phyloP scores from a whole-genome alignment of 2,329 filamentous ascomycete genomes.

The Epichloe amarillans region DNA sequence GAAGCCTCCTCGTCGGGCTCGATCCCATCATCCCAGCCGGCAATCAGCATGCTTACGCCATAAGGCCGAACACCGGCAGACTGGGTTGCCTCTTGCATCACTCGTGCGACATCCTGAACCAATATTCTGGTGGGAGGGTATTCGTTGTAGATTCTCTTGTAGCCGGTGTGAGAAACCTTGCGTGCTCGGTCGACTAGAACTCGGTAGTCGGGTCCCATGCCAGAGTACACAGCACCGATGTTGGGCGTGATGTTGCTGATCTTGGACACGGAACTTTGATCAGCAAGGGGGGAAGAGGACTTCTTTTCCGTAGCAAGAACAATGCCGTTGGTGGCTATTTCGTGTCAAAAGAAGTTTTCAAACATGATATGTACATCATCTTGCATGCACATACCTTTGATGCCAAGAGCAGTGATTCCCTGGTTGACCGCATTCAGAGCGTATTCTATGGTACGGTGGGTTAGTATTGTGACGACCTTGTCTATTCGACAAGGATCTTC shows the following conservation, averaged over 20 bases:
- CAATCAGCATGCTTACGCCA: slow-evolving; percentile 87
- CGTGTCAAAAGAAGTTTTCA: slow-evolving; percentile 7
- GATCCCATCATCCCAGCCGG: slow-evolving; percentile 95
- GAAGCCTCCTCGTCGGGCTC: slow-evolving; percentile 63
- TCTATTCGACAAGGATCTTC: too few species aligned
- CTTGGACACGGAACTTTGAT: slow-evolving; percentile 88
- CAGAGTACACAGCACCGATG: slow-evolving; percentile 99
- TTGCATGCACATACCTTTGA: slow-evolving; percentile 59
- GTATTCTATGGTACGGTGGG: slow-evolving; percentile 58
- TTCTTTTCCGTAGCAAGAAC: slow-evolving; percentile 99
- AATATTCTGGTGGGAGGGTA: slow-evolving; percentile 99
- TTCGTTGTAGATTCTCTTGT: slow-evolving; percentile 99
- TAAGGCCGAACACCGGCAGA: slow-evolving; percentile 95
- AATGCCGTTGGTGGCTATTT: slow-evolving; percentile 86
- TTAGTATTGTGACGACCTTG: neutral
- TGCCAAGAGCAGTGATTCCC: slow-evolving; percentile 93
- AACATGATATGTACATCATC: neutral
- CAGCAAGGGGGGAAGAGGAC: slow-evolving; percentile 87
- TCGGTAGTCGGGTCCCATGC: slow-evolving; percentile 97
- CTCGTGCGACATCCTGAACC: slow-evolving; percentile 92
- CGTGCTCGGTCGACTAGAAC: slow-evolving; percentile 95
- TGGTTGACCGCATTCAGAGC: slow-evolving; percentile 98
- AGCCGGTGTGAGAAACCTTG: slow-evolving; percentile 94
- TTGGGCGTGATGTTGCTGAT: slow-evolving; percentile 96
- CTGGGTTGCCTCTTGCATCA: slow-evolving; percentile 98